Percentiles rank a stretch among this genome's conserved stretches.
These are phyloP conservation scores for Barnettozyma botsteinii DNA, from an alignment of 805 yeast species.

Conservation along the genomic window DNA sequence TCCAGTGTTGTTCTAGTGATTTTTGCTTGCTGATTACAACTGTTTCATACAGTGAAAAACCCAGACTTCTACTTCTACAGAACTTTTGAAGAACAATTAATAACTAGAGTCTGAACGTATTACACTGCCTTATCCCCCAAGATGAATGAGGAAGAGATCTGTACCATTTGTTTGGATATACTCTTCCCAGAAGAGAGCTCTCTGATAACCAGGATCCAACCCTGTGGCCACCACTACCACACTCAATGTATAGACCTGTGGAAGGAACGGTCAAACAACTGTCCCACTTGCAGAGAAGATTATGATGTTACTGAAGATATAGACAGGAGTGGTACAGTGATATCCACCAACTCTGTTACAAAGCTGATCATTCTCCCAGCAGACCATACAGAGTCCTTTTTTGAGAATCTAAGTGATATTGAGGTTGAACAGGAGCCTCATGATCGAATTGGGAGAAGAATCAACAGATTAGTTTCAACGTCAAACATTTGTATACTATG, in stretches of 20 bases:
- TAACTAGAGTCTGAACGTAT: too few species aligned
- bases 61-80: too few species aligned
- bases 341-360: constrained; percentile 10
- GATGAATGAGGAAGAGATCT: constrained; percentile 26
- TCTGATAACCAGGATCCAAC: constrained; percentile 28
- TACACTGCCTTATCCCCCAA: too few species aligned
- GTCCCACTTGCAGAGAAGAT: constrained; percentile 55
- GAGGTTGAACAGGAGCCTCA: constrained; percentile 7
- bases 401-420: constrained; percentile 7
- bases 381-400: constrained; percentile 15
- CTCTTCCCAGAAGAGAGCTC: constrained; percentile 21
- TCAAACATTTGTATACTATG: constrained; percentile 23
- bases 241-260: constrained; percentile 50
- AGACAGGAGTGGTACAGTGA: constrained; percentile 16
- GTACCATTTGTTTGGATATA: constrained; percentile 57
- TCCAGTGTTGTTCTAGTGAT: too few species aligned
- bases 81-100: too few species aligned
- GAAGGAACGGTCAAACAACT: constrained; percentile 49
- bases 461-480: constrained; percentile 17
- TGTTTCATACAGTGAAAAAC: too few species aligned
- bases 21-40: too few species aligned
- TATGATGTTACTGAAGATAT: constrained; percentile 35
- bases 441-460: constrained; percentile 15
- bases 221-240: constrained; percentile 56
- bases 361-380: constrained; percentile 9